Conservation (phyloP, 345 rosid species). For the Microthlaspi erraticum region DNA sequence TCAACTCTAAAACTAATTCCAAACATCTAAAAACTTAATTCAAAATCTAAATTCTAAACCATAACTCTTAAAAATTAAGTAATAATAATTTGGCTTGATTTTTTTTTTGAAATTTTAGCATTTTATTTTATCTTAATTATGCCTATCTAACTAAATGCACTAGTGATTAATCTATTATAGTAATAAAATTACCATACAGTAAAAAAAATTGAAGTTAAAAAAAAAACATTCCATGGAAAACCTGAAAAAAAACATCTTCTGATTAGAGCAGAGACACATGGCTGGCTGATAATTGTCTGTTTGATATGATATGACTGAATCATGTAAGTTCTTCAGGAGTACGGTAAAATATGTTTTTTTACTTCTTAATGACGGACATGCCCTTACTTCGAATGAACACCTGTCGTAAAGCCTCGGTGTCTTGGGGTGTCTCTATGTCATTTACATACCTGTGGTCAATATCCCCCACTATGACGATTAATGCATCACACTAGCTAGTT, state of each 20-base stretch:
- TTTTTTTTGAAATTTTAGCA: not conserved
- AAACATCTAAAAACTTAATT: not conserved
- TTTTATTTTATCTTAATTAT: not conserved
- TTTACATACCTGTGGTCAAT: constrained; percentile 22
- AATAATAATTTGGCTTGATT: too few species aligned
- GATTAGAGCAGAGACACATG: constrained; percentile 44
- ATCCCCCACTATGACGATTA: constrained; percentile 14
- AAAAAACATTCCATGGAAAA: constrained; percentile 43
- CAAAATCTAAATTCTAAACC: not conserved
- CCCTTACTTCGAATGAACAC: not conserved
- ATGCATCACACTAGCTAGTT: constrained; percentile 21
- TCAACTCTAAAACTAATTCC: not conserved
- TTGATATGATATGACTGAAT: constrained; percentile 41
- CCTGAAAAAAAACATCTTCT: constrained; percentile 42
- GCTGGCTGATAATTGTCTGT: constrained; percentile 32
- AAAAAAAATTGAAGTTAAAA: constrained; percentile 19
- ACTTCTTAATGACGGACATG: not conserved
- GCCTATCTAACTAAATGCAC: not conserved
- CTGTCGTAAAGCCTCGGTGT: not conserved
- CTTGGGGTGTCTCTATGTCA: constrained; percentile 32
- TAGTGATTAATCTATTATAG: not conserved
- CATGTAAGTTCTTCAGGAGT: constrained; percentile 44
- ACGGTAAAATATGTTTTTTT: constrained; percentile 45
- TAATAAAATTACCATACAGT: constrained; percentile 29
- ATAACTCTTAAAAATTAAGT: not conserved